Base-by-base conservation (phyloP, 345 rosid genomes). In the Hibiscus tridactylites region DNA sequence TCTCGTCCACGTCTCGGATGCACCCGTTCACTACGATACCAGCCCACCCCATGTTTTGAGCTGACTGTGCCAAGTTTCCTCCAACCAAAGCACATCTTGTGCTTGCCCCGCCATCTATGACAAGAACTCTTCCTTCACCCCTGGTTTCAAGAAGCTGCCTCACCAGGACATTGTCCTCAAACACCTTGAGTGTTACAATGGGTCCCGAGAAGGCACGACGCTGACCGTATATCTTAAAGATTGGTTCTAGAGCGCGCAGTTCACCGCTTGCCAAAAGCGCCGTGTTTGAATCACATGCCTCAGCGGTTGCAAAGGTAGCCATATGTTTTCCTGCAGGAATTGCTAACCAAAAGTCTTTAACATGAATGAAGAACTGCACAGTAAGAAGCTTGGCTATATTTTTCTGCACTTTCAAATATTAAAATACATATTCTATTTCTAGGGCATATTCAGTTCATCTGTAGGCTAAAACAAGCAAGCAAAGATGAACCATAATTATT, bases 61-160 rank as follows among this genome's bases (percentile, higher is more conserved):
- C 96, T 52, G 85, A 72, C 72, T 86, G 91, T 46, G 79, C 95
- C 10, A 90, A 75, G 78, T 90, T 91, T 47, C 95, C 93, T 54
- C 98, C 96, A 31, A 90, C 79, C 79, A 94, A 76, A 12, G 97
- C 93, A 67, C 96, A 90, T 72, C 96, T 87, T 81, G 56, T 75
- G 93, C 98, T 94, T 67, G 90, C 97, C 57, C 95, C 97, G 24
- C 98, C 95, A 70, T 94, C 97, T 49, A 88, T 81, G 12, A 94
- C 91, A 6, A 94, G 81, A 50, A 91, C 98, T 56, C 88, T 70
- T 8, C 96, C 95, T 74, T 94, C 91, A 6, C 98, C 96, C 74
- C 77, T 85, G 68, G 83, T 84, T 75, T 91, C 95, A 1, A 91
- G 86, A 21, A 86, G 81, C 86, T 83, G 85, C 50, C 96, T 77